Evolutionary conservation across 441 rosid genomes (phyloP), one percentile per base, ranked within the genome.

Genomic region (Jatropha multifida): DNA sequence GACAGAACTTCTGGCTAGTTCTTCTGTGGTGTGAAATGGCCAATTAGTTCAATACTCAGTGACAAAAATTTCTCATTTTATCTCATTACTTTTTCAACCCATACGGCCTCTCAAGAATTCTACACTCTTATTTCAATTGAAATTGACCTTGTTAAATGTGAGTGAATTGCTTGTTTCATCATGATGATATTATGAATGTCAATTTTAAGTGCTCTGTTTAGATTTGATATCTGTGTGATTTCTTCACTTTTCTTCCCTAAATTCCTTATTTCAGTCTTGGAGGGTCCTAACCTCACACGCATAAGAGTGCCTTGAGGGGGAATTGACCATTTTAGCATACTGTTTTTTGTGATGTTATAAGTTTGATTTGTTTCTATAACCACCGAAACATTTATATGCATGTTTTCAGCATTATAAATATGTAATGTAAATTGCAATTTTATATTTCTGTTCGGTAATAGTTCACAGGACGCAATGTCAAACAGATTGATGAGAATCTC

Each of bases 1-100:
- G 90, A 84, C 75, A 79, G 73, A 85, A 87, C 81, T 78, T 89
- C 90, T 76, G 92, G 88, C 78, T 88, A 85, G 83, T 76, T 72
- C 59, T 26, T 71, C 42, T 15, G 58, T 38, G 38, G 51, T 32
- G 7, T 17, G n/a, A 38, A 20, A 20, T 11, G 20, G 38, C 56
- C 49, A 8, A 5, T 37, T 56, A 48, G 62, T 46, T 18, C 42
- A 59, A 72, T 20, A 71, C 66, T n/a, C 60, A 23, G 68, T 42
- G 10, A 11, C 10, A 18, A 65, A n/a, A 18, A 7, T 42, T n/a
- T 65, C 6, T 37, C 46, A 51, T 51, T 7, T 17, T 5, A 65
- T 37, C 64, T 61, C 38, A 62, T 67, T 27, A 48, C 59, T 14
- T 4, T 76, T 59, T 61, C 49, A 14, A 37, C 44, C 48, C 32